phyloP scores from a whole-genome alignment of 225 moss, liverwort and hornwort species.

The Antitrichia curtipendula region DNA sequence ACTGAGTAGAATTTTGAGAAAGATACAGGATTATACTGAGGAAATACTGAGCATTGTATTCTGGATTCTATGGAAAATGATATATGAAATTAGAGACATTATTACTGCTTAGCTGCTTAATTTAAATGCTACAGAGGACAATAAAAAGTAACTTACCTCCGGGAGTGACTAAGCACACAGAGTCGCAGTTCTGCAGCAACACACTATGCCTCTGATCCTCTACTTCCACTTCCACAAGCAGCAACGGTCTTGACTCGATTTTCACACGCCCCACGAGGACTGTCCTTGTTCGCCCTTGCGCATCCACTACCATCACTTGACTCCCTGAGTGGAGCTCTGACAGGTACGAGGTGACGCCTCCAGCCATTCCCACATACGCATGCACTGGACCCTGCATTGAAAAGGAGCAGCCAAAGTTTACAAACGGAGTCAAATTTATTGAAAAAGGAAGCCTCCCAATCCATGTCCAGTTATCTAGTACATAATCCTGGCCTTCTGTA shows the following conservation, averaged over 20 bases:
- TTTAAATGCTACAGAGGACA: neutral
- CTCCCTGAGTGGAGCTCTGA: conserved; percentile 79
- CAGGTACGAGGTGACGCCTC: conserved; percentile 76
- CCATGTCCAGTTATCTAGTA: neutral
- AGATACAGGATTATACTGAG: no score
- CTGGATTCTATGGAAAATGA: neutral
- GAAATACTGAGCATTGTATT: neutral
- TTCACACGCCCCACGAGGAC: conserved; percentile 83
- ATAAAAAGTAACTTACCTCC: conserved; percentile 2
- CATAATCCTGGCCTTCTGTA: neutral
- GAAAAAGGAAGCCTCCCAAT: neutral
- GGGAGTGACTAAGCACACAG: conserved; percentile 72
- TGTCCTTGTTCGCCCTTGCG: conserved; percentile 59
- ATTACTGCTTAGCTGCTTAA: neutral
- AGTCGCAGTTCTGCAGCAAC: conserved; percentile 84
- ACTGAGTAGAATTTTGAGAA: neutral
- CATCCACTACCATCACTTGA: conserved; percentile 76
- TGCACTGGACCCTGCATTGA: conserved; percentile 79
- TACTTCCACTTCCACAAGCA: conserved; percentile 83
- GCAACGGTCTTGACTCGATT: conserved; percentile 75
- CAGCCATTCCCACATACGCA: conserved; percentile 88
- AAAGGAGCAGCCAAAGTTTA: neutral
- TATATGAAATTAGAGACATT: neutral
- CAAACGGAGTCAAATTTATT: neutral
- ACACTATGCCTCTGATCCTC: conserved; percentile 57